Evolutionary conservation across 2,329 filamentous ascomycete species (phyloP).

Genomic region (Diplodia corticola): DNA sequence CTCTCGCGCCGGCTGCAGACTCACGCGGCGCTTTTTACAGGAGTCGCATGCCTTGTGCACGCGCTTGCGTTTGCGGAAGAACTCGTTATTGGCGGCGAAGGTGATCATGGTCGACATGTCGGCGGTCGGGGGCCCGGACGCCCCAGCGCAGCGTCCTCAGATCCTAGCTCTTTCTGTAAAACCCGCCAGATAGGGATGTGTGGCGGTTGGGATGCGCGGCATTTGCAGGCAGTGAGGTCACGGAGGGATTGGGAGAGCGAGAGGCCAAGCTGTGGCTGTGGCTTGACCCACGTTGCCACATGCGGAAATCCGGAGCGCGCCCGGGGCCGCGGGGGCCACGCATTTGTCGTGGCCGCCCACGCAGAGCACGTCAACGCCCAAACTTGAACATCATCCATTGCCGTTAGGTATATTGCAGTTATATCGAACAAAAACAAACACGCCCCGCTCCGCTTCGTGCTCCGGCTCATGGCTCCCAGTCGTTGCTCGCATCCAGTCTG

Average conservation of each 20-base stretch:
- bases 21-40: conserved; percentile 47
- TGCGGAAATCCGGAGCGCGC: not conserved
- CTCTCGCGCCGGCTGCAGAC: not conserved
- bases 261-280: conserved; percentile 9
- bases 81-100: conserved; percentile 48
- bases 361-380: too few species aligned
- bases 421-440: not conserved
- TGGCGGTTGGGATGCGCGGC: not conserved
- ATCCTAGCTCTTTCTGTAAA: not conserved
- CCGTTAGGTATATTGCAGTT: conserved; percentile 12
- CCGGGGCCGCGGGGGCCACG: too few species aligned
- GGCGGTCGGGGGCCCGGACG: not conserved
- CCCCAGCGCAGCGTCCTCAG: not conserved
- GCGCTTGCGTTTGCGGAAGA: conserved; percentile 47
- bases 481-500: conserved; percentile 5
- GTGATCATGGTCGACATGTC: conserved; percentile 46
- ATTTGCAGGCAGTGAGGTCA: not conserved
- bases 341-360: not conserved
- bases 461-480: not conserved
- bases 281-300: not conserved
- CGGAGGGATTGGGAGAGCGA: not conserved
- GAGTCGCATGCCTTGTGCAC: conserved; percentile 47
- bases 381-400: conserved; percentile 1
- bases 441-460: not conserved
- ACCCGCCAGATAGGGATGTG: not conserved